Conservation (phyloP, 768 basidiomycete species). For the Dentipellis fragilis region DNA sequence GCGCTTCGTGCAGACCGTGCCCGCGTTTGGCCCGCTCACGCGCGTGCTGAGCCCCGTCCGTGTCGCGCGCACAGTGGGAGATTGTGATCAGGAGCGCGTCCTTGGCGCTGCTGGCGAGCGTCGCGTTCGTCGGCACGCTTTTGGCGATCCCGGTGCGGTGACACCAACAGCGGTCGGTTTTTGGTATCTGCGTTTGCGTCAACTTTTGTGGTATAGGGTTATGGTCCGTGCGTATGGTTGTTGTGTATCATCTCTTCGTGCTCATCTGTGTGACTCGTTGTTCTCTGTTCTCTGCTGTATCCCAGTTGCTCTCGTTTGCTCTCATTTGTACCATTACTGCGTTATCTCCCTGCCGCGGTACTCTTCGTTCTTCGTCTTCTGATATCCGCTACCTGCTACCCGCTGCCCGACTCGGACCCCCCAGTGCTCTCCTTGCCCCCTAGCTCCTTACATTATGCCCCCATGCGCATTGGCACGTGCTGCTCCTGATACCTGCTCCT, state of each 20-base stretch:
- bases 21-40: constrained; percentile 68
- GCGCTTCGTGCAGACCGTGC: constrained; percentile 40
- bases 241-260: neutral
- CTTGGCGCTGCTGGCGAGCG: constrained; percentile 32
- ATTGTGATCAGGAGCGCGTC: constrained; percentile 55
- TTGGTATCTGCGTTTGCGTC: neutral
- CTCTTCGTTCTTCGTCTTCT: neutral
- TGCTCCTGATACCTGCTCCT: neutral
- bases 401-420: too few relatives aligned
- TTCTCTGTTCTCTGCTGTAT: neutral
- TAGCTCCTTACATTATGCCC: too few relatives aligned
- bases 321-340: too few relatives aligned
- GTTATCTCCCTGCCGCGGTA: too few relatives aligned
- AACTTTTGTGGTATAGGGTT: neutral
- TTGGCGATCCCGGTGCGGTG: constrained; percentile 23
- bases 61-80: constrained; percentile 80
- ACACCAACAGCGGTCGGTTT: too few relatives aligned
- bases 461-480: neutral
- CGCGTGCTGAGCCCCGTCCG: constrained; percentile 56
- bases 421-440: too few relatives aligned
- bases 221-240: too few relatives aligned
- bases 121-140: constrained; percentile 21
- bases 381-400: neutral
- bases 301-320: neutral
- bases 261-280: neutral